Percentiles rank a stretch among this genome's conserved stretches.
Conservation (phyloP, 1,284 basidiomycete species). For the Bondarzewia mesenterica region DNA sequence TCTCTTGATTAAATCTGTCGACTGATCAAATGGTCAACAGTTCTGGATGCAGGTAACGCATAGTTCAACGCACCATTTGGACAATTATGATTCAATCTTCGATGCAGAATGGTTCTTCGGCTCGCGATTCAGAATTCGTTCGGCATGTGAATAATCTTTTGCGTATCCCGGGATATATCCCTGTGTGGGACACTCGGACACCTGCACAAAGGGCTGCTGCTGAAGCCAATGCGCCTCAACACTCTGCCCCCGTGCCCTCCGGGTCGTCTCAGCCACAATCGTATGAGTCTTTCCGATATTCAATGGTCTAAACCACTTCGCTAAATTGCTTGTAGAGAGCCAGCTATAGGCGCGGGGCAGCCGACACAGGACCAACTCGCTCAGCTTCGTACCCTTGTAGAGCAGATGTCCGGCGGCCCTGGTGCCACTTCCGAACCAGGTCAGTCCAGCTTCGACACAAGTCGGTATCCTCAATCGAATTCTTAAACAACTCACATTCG, state of each 20-base stretch:
- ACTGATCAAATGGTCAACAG: slow-evolving; percentile 27
- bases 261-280: slow-evolving; percentile 29
- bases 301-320: neutral
- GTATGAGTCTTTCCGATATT: slow-evolving; percentile 16
- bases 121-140: slow-evolving; percentile 62
- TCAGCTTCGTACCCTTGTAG: slow-evolving; percentile 34
- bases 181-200: slow-evolving; percentile 35
- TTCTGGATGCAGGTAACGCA: slow-evolving; percentile 74
- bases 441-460: too few relatives aligned
- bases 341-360: slow-evolving; percentile 17
- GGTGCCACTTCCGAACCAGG: slow-evolving; percentile 11
- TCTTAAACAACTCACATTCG: slow-evolving; percentile 1
- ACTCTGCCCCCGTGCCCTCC: slow-evolving; percentile 23
- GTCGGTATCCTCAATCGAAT: neutral
- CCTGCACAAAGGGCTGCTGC: slow-evolving; percentile 11
- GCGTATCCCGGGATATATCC: slow-evolving; percentile 50
- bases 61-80: neutral
- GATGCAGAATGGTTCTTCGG: slow-evolving; percentile 55
- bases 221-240: slow-evolving; percentile 20
- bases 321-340: neutral
- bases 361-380: slow-evolving; percentile 51
- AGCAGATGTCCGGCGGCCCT: slow-evolving; percentile 14
- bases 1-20: neutral
- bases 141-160: slow-evolving; percentile 62
- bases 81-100: neutral